Conservation (phyloP, 176 grass and related monocot genomes). For the Oryza meyeriana region DNA sequence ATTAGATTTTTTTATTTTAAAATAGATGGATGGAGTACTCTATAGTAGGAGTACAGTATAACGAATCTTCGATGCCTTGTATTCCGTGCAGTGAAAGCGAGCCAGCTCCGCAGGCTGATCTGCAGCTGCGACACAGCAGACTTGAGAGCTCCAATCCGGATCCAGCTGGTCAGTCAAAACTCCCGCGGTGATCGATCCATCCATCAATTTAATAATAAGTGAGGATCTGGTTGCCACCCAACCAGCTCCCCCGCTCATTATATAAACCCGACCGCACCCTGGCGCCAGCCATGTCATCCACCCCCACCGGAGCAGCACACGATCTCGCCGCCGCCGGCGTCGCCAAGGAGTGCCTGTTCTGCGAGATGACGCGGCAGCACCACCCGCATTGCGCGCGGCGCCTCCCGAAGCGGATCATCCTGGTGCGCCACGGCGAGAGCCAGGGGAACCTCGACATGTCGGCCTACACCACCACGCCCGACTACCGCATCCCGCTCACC, state of each 20-base stretch:
- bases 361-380: slow-evolving; percentile 54
- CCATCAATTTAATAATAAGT: no score
- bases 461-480: slow-evolving; percentile 85
- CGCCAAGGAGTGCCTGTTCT: slow-evolving; percentile 13
- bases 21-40: no score
- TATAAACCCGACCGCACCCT: slow-evolving; percentile 14
- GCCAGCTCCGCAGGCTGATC: no score
- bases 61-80: no score
- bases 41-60: no score
- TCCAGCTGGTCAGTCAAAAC: not conserved
- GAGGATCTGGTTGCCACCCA: not conserved
- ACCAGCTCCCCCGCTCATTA: not conserved
- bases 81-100: no score
- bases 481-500: slow-evolving; percentile 89
- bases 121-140: no score
- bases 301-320: not conserved
- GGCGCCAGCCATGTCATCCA: slow-evolving; percentile 39
- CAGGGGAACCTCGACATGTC: slow-evolving; percentile 93
- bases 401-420: slow-evolving; percentile 89
- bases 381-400: slow-evolving; percentile 31
- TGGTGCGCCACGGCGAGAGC: slow-evolving; percentile 95
- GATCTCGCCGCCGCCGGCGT: not conserved
- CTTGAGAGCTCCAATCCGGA: no score
- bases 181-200: no score
- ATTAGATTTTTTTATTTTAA: no score